Percentiles rank a stretch among this genome's conserved stretches.
These are phyloP conservation scores for Spatholobus suberectus DNA, from an alignment of 306 rosid genomes.

Conservation along the genomic window DNA sequence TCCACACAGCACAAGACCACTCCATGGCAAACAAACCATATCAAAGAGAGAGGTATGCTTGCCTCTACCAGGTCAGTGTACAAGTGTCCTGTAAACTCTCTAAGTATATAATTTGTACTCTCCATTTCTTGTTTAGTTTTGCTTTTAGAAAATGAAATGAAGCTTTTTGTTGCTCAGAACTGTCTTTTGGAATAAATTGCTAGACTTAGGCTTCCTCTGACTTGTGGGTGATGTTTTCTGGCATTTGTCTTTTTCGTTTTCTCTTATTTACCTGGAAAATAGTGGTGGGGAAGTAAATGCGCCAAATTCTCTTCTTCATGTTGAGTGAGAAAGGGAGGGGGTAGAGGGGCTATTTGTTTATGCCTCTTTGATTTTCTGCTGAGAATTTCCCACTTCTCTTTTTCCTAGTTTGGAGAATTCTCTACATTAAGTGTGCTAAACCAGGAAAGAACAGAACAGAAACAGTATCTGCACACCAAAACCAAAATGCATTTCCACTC, in stretches of 20 bases:
- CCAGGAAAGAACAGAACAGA: constrained; percentile 28
- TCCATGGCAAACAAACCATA: neutral
- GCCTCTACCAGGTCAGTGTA: constrained; percentile 30
- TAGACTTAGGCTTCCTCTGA: constrained; percentile 28
- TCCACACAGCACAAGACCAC: neutral
- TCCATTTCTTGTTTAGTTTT: neutral
- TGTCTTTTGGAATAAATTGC: neutral
- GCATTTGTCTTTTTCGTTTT: neutral
- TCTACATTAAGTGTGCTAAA: neutral
- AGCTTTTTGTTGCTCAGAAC: neutral
- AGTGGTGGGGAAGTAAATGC: neutral
- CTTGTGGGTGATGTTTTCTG: neutral
- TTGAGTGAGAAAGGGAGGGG: neutral
- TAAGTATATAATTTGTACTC: constrained; percentile 32
- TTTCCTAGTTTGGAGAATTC: neutral
- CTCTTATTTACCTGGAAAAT: constrained; percentile 11
- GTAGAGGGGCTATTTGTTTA: neutral
- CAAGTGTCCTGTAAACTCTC: constrained; percentile 11
- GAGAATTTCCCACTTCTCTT: neutral
- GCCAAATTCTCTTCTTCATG: neutral
- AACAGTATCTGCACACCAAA: constrained; percentile 70
- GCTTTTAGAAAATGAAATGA: neutral
- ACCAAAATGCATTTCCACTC: constrained; percentile 70
- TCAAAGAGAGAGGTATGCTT: neutral
- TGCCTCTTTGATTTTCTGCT: neutral